Base-by-base conservation (phyloP, 2,329 filamentous ascomycete species). In the Apiospora saccharicola region DNA sequence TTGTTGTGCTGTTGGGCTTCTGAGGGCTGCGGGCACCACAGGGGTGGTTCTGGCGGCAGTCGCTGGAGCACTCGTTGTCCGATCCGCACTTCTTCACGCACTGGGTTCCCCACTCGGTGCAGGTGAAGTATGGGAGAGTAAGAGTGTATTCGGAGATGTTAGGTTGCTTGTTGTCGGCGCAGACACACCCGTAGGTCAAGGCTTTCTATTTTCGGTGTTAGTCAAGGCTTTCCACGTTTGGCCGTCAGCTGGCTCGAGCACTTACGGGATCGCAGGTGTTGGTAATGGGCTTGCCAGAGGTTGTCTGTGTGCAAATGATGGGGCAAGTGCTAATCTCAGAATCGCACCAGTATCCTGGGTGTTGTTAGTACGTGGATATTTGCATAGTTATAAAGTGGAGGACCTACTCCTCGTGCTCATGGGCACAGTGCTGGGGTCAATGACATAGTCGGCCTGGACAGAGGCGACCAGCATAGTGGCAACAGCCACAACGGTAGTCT, bases 141-240 rank as follows among this genome's bases (percentile, higher is more conserved):
- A 94, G 87, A 26, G 91, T 92, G 87, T 92, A 96, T 82, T 95
- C 88, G 78, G 91, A 90, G 68, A 94, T 83, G 83, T 95, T 95
- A 76, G 93, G 93, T 70, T 88, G 83, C 74, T 87, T 80, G 80
- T 89, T 88, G 79, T 92, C 87, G 74, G 87, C 86, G 85, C 93
- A 96, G 76, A 94, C 85, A 81, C 93, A 96, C 75, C 87, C 85
- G 83, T 92, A 96, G n/a, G 84, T 86, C 69, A 96, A 87, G 26
- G 85, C 84, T 70, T 86, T 79, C 89, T 91, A 71, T 34, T 41
- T 69, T 44, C 67, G 43, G 13, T n/a, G 22, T 68, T 79, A 71
- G 19, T 34, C 7, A 22, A 22, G 6, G 30, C 30, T 22, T 3
- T 51, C 64, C 53, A 41, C 70, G 3, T 70, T 24, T 51, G 30